phyloP scores from a whole-genome alignment of 208 protist species.

The Endotrypanum monterogeii region DNA sequence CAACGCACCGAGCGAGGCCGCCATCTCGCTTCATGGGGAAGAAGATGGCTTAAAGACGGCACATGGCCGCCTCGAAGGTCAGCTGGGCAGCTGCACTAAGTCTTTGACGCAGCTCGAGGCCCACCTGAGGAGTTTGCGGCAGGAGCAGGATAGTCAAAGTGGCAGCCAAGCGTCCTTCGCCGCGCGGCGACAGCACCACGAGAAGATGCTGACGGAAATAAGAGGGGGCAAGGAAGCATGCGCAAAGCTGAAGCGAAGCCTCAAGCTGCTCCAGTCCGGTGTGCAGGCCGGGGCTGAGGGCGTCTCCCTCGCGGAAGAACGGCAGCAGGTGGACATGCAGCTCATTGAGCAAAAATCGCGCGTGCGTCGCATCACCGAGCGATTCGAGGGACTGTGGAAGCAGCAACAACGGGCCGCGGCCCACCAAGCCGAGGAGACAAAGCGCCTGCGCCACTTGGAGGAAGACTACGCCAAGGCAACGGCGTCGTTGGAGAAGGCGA shows the following conservation, averaged over 20 bases:
- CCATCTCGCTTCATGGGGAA: slow-evolving; percentile 64
- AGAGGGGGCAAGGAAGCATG: slow-evolving; percentile 48
- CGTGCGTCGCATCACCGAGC: slow-evolving; percentile 51
- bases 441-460: slow-evolving; percentile 36
- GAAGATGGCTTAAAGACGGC: slow-evolving; percentile 62
- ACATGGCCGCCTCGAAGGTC: slow-evolving; percentile 47
- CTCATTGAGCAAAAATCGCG: slow-evolving; percentile 54
- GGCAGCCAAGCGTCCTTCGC: slow-evolving; percentile 48
- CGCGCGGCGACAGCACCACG: slow-evolving; percentile 37
- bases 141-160: slow-evolving; percentile 55
- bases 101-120: slow-evolving; percentile 53
- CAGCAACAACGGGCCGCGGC: slow-evolving; percentile 49
- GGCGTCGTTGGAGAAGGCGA: slow-evolving; percentile 38
- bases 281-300: slow-evolving; percentile 79
- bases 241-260: slow-evolving; percentile 61
- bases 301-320: slow-evolving; percentile 81
- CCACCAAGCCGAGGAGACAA: slow-evolving; percentile 42
- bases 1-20: slow-evolving; percentile 50
- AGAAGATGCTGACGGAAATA: slow-evolving; percentile 54
- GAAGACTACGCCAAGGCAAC: slow-evolving; percentile 33
- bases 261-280: slow-evolving; percentile 78
- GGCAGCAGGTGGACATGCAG: slow-evolving; percentile 60
- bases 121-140: slow-evolving; percentile 43
- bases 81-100: slow-evolving; percentile 43
- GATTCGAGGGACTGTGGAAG: slow-evolving; percentile 40